Evolutionary conservation across 2,329 filamentous ascomycete species (phyloP), one percentile per base, ranked within the genome.

Genomic region (Pleomassaria siparia): DNA sequence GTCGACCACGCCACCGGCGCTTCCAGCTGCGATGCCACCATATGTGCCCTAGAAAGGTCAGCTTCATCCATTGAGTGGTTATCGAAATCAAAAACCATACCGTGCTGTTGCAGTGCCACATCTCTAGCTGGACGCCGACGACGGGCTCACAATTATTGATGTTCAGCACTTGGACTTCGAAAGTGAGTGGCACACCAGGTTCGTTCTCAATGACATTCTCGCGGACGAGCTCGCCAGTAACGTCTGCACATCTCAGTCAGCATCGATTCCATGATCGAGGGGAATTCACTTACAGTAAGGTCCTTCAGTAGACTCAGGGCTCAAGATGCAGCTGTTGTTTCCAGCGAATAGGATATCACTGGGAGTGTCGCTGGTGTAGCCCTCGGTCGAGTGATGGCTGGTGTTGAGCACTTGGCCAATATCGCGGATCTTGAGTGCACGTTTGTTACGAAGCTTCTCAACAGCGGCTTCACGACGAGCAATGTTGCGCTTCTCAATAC

Each of bases 151-250:
- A 81, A 2, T 77, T 80, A 18, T 72, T 63, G 28, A 77, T 70
- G 49, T 81, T 76, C 36, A 80, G 68, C 29, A 81, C 66, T 62
- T 80, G 78, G 49, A 76, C 68, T 54, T 79, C 77, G 21, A 78
- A 58, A 5, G 71, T 69, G 36, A 79, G 60, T 28, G 71, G 67
- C 24, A 81, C 66, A 37, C 78, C 79, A 2, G 50, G 46, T 59
- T 80, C 69, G 12, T 70, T 65, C 43, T 79, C 76, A 4, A 64
- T 66, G 15, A 81, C 59, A 55, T 81, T 67, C 22, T 67, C 53
- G 20, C 78, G 72, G 49, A 80, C 58, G 37, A 71, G 70, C 57
- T 80, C 77, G 22, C 77, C 79, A 13, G 65, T 57, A 39, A 80
- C 75, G 42, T 55, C 53, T 55, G 30, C 6, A 33, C 18, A 30